Evolutionary conservation across 2,329 filamentous ascomycete species (phyloP), one percentile per base, ranked within the genome.

Genomic region (Curvularia eragrostidis): DNA sequence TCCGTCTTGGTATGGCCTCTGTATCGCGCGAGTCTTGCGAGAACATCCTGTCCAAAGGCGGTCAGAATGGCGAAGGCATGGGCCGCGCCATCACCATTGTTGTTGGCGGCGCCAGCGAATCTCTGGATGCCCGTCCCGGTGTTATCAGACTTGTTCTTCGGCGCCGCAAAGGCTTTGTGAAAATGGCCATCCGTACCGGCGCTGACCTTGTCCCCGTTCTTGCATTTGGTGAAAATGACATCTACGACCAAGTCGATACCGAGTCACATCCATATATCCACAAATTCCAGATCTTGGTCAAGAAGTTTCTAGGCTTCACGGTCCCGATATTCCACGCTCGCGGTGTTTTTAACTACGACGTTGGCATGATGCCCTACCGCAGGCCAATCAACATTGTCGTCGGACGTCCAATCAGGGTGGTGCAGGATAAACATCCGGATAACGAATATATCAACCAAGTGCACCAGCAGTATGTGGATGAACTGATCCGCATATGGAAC

Each of bases 31-130:
- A 97, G 74, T 94, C 90, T 3, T 97, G 96, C 76, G 89, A 93
- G 76, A 96, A 97, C 71, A 82, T 95, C 7, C 84, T 99, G 15
- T 91, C 86, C 38, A 90, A 87, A 67, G 93, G 93, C 18, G 93
- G 93, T 0, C 77, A 81, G 4, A 90, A 96, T 62, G 81, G 81
- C 52, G 89, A 94, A 71, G 94, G 93, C 24, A 94, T 93, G 88
- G 93, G 95, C 15, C 90, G 93, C n/a, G 93, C 91, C 48, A 96
- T 98, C 56, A 97, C 95, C 2, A 97, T 99, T 67, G 95, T 98
- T 18, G 84, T 98, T 42, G 95, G 95, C 48, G 95, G 95, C 8
- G 95, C 95, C 3, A 86, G 92, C 15, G 95, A 99, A 78, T 95
- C 91, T 1, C 87, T 99, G 2, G 91, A 97, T 74, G 92, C 94